A percentile compares a stretch with the other conserved stretches of the same genome.
Conservation (phyloP, 768 basidiomycete genomes). For the Rhodocollybia butyracea region DNA sequence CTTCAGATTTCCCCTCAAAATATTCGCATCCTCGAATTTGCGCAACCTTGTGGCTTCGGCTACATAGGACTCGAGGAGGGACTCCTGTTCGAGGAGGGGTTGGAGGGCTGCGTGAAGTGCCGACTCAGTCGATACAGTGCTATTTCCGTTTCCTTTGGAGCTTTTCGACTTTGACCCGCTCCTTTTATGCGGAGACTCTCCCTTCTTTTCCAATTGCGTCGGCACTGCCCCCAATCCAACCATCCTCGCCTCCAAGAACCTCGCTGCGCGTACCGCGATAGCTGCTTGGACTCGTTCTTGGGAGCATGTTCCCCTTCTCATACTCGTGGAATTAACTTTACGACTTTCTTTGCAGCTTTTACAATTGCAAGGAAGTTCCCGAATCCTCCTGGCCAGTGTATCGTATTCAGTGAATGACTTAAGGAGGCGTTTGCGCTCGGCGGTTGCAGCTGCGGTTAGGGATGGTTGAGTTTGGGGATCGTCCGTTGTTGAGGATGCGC, state of each 20-base stretch:
- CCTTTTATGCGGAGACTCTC: conserved; percentile 1
- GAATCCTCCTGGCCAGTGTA: conserved; percentile 80
- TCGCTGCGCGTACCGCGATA: conserved; percentile 68
- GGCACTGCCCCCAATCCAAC: conserved; percentile 1
- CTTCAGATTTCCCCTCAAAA: conserved; percentile 69
- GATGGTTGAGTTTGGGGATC: not conserved
- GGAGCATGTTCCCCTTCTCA: conserved; percentile 44
- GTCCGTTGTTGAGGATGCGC: not conserved
- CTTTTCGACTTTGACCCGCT: not conserved
- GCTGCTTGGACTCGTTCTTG: conserved; percentile 85
- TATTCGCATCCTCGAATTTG: conserved; percentile 95
- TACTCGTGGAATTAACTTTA: not conserved
- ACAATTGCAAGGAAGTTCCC: conserved; percentile 65
- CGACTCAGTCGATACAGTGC: conserved; percentile 44
- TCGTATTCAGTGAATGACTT: conserved; percentile 90
- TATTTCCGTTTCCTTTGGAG: conserved; percentile 22
- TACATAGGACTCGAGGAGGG: conserved; percentile 84
- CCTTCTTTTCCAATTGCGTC: not conserved
- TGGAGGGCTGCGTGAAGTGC: conserved; percentile 72
- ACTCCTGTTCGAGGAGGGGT: conserved; percentile 92
- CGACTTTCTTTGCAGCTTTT: not conserved
- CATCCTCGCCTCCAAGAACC: conserved; percentile 40
- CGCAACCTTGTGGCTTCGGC: conserved; percentile 86
- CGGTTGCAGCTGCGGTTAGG: conserved; percentile 64
- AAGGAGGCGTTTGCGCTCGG: conserved; percentile 76